These are phyloP conservation scores for Nemania abortiva DNA, from an alignment of 2,329 filamentous ascomycete genomes.

Conservation along the genomic window DNA sequence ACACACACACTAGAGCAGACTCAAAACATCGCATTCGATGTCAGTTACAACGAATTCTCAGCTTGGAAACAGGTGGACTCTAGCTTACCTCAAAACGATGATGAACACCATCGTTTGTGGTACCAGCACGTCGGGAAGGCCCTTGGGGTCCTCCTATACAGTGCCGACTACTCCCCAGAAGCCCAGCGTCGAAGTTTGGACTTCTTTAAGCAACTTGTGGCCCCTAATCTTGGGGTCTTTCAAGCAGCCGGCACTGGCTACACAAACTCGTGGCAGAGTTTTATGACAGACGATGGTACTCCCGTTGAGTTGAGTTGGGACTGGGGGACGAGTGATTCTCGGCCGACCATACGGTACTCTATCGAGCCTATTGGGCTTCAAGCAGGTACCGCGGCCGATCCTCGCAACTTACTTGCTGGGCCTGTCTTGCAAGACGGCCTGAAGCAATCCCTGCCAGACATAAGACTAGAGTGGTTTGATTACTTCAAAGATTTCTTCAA, in stretches of 20 bases:
- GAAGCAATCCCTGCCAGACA: neutral
- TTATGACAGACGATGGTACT: conserved; percentile 31
- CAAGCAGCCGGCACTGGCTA: neutral
- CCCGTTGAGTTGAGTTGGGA: conserved; percentile 37
- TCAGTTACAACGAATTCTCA: conserved; percentile 11
- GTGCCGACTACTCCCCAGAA: conserved; percentile 21
- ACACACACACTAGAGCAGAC: neutral
- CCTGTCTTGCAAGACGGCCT: neutral
- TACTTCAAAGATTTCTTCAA: conserved; percentile 23
- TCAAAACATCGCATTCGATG: conserved; percentile 6
- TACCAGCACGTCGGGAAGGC: conserved; percentile 24
- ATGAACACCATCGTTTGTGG: conserved; percentile 14
- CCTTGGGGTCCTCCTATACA: conserved; percentile 17
- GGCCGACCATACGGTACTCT: conserved; percentile 31
- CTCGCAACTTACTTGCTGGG: conserved; percentile 16
- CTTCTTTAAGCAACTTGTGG: conserved; percentile 24
- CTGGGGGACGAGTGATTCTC: conserved; percentile 13
- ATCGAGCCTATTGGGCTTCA: conserved; percentile 26
- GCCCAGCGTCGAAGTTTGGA: conserved; percentile 15
- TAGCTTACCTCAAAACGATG: neutral
- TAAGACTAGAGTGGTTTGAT: conserved; percentile 16
- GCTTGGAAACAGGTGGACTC: conserved; percentile 21
- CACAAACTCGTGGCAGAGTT: conserved; percentile 18
- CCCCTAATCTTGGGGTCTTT: conserved; percentile 22
- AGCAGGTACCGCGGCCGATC: conserved; percentile 25